A percentile compares a stretch with the other conserved stretches of the same genome.
Evolutionary conservation across 768 basidiomycete species (phyloP).

Genomic region (Panus rudis): DNA sequence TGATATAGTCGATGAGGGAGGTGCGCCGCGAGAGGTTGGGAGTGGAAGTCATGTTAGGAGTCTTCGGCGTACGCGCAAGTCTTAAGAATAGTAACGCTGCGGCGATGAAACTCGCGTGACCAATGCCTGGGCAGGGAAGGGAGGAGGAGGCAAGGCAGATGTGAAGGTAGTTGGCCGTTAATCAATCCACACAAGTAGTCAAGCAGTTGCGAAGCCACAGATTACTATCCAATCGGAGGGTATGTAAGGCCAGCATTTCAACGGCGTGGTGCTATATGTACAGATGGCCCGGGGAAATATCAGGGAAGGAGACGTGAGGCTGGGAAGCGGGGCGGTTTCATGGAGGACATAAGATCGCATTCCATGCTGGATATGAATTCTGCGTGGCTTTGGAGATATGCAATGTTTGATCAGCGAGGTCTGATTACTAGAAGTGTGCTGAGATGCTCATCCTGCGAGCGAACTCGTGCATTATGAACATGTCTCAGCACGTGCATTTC

Average conservation of each 20-base stretch:
- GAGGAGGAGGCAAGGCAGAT: neutral
- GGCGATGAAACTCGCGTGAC: neutral
- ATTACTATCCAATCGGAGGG: too few species aligned
- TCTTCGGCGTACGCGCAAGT: neutral
- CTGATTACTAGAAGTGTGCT: constrained; percentile 6
- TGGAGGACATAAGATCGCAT: neutral
- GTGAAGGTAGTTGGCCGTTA: neutral
- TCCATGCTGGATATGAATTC: neutral
- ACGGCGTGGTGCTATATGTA: neutral
- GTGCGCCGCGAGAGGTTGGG: constrained; percentile 21
- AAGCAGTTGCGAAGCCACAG: neutral
- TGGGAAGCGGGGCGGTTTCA: neutral
- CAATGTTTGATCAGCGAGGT: constrained; percentile 20
- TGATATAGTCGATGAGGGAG: constrained; percentile 22
- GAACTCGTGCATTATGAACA: constrained; percentile 2
- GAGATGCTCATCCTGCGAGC: too few species aligned
- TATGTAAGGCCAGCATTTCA: too few species aligned
- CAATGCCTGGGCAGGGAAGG: neutral
- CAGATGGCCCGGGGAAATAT: neutral
- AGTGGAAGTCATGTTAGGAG: constrained; percentile 19
- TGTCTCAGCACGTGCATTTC: constrained; percentile 17
- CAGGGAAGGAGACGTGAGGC: neutral
- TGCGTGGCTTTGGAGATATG: neutral
- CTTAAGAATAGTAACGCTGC: neutral
- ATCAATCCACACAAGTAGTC: neutral